phyloP scores from a whole-genome alignment of 2,329 filamentous ascomycete species.

The Phaeosphaeria sp. region DNA sequence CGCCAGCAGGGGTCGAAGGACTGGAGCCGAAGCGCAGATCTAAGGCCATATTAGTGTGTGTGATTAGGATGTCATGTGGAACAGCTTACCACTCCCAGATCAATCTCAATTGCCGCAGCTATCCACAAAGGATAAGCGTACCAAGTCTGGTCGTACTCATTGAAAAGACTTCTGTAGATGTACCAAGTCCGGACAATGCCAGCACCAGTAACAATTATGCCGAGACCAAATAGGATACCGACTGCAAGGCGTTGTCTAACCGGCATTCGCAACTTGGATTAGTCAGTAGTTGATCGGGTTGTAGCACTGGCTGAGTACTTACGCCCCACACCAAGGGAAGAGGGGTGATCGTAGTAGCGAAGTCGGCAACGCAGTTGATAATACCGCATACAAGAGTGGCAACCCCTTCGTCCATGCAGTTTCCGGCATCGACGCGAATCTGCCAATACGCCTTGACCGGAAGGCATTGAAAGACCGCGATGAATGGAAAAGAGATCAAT shows the following conservation, averaged over 20 bases:
- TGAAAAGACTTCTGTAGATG: conserved; percentile 52
- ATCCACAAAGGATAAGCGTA: conserved; percentile 56
- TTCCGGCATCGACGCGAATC: conserved; percentile 36
- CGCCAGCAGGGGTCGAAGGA: conserved; percentile 36
- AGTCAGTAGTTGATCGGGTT: not conserved
- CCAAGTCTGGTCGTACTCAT: conserved; percentile 55
- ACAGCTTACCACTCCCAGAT: conserved; percentile 51
- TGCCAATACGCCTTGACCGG: conserved; percentile 54
- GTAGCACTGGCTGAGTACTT: conserved; percentile 2
- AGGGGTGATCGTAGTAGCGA: conserved; percentile 52
- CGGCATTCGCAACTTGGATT: conserved; percentile 49
- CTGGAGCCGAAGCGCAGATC: conserved; percentile 43
- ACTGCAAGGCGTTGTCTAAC: conserved; percentile 49
- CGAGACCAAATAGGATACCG: conserved; percentile 49
- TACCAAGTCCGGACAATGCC: conserved; percentile 54
- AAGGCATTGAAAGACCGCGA: conserved; percentile 50
- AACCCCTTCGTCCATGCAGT: conserved; percentile 52
- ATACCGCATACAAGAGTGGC: conserved; percentile 50
- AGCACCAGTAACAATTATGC: conserved; percentile 52
- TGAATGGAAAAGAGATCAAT: conserved; percentile 47
- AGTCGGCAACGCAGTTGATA: conserved; percentile 53
- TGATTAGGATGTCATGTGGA: not conserved
- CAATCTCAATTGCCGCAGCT: conserved; percentile 55
- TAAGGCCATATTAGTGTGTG: not conserved
- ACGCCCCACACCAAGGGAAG: conserved; percentile 52